phyloP scores from a whole-genome alignment of 441 rosid species.

The Erodium trifolium region DNA sequence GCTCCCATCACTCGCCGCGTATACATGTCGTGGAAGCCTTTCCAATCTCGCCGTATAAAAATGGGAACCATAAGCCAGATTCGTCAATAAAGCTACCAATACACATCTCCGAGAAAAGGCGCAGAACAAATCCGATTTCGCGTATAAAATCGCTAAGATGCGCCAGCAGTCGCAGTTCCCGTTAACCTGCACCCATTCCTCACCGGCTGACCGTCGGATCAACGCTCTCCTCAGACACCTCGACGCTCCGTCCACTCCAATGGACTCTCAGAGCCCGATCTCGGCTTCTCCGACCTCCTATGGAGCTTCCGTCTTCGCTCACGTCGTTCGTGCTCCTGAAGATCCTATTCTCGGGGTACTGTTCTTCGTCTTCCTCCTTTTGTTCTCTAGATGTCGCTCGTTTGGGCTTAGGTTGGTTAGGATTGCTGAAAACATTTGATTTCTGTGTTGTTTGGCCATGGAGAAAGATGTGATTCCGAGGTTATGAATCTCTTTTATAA shows the following conservation, averaged over 20 bases:
- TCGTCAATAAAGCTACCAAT: too few species aligned
- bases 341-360: slow-evolving; percentile 91
- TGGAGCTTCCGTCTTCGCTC: slow-evolving; percentile 66
- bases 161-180: slow-evolving; percentile 11
- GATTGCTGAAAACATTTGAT: background rate
- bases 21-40: background rate
- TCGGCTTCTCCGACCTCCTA: slow-evolving; percentile 48
- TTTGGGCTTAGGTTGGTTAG: too few species aligned
- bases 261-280: slow-evolving; percentile 26
- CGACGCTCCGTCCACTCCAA: slow-evolving; percentile 13
- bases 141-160: slow-evolving; percentile 18
- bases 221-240: slow-evolving; percentile 54
- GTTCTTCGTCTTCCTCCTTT: background rate
- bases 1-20: background rate
- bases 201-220: slow-evolving; percentile 56
- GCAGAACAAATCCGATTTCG: background rate
- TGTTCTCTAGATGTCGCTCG: too few species aligned
- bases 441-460: background rate
- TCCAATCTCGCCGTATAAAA: background rate
- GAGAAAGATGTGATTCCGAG: background rate
- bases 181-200: slow-evolving; percentile 9
- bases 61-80: background rate
- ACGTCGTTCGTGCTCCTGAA: slow-evolving; percentile 82
- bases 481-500: too few species aligned
- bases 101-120: background rate